Evolutionary conservation across 176 grass and related monocot species (phyloP).

Genomic region (Zizania latifolia): DNA sequence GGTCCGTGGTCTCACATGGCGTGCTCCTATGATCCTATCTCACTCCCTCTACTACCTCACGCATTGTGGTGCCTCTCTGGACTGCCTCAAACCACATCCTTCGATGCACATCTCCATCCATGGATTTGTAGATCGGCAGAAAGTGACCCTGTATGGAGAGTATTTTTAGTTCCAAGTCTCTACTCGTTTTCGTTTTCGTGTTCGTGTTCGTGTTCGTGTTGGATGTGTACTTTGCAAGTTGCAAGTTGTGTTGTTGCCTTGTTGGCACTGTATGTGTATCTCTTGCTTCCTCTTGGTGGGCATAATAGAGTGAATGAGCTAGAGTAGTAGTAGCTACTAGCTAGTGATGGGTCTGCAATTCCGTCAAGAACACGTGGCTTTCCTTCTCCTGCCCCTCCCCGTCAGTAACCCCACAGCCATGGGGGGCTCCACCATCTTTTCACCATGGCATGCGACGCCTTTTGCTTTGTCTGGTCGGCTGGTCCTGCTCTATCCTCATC

Average conservation of each 20-base stretch:
- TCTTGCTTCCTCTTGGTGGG: background rate
- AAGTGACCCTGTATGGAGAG: background rate
- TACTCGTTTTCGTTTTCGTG: background rate
- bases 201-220: background rate
- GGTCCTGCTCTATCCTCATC: slow-evolving; percentile 22
- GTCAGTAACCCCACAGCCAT: slow-evolving; percentile 4
- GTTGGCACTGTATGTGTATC: too few relatives aligned
- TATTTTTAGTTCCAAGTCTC: background rate
- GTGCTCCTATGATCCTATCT: background rate
- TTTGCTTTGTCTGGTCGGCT: slow-evolving; percentile 47
- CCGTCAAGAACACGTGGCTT: slow-evolving; percentile 23
- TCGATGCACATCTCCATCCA: slow-evolving; percentile 14
- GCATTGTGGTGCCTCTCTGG: background rate
- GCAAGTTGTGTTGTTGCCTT: too few relatives aligned
- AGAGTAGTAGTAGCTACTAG: background rate
- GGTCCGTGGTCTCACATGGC: slow-evolving; percentile 45
- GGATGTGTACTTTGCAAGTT: too few relatives aligned
- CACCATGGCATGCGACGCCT: slow-evolving; percentile 47
- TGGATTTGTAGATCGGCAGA: slow-evolving; percentile 3
- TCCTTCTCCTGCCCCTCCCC: slow-evolving; percentile 12
- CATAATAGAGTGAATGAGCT: background rate
- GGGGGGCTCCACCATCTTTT: slow-evolving; percentile 40
- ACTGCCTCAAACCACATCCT: slow-evolving; percentile 12
- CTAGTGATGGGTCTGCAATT: slow-evolving; percentile 17
- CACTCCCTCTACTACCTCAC: background rate